Evolutionary conservation across 805 yeast species (phyloP), one percentile per base, ranked within the genome.

Genomic region (Sugiyamaella qingdaonensis): DNA sequence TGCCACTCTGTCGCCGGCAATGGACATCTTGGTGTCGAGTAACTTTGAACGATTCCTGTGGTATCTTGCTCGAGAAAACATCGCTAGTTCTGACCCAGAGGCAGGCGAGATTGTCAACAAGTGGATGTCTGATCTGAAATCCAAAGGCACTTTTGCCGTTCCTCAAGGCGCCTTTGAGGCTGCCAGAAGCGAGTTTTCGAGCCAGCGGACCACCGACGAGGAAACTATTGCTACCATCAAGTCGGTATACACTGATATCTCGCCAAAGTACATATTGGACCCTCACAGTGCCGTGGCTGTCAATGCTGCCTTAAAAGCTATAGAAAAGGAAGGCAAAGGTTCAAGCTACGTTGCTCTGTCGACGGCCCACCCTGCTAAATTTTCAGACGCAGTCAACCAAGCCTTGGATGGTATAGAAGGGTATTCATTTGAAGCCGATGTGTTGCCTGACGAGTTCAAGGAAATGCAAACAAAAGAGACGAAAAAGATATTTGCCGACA

Each of bases 301-400:
- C 45, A 79, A 85, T 55, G 86, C 95, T 18, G 75, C 94, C 39
- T 78, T 85, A 60, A 65, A 70, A 48, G 81, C 78, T 57, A 64
- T 68, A 29, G 78, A 74, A 44, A 24, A 27, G 49, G 70, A 72
- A 36, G 64, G 57, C 9, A 54, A 69, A 19, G 66, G 73, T 29
- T 70, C 76, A 37, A 47, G 45, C 44, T 78, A 78, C 60, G 78
- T 94, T 44, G 86, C 96, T 4, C 79, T 94, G 54, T 86, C 97
- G 10, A 94, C 99, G 46, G 99, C 99, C 8, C 99, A 94, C 69
- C 99, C 99, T 42, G 99, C 99, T 56, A 94, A 94, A 73, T 94
- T 94, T 66, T 88, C 96, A 24, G 97, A 89, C 58, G 99, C 96
- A 48, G 99, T 94, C 24, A 85, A 91, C 69, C 73, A 79, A 62